Evolutionary conservation across 495 filamentous ascomycete genomes (phyloP).

Genomic region (Lasiosphaeria miniovina): DNA sequence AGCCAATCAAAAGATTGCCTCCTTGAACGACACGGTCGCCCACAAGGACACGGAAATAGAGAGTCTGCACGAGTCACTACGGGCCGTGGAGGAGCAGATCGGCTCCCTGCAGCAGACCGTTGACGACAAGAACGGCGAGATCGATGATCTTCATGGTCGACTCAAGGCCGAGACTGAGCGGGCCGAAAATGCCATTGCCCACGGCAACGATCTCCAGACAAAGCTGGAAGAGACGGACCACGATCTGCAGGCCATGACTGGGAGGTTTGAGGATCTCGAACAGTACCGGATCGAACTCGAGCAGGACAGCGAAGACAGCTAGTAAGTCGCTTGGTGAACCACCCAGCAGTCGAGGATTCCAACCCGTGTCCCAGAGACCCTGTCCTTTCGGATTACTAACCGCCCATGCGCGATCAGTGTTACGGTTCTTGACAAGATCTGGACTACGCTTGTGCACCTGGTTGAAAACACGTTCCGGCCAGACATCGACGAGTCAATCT

Average conservation of each 20-base stretch:
- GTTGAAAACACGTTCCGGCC: conserved; percentile 36
- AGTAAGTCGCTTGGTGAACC: conserved; percentile 19
- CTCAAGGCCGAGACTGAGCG: conserved; percentile 25
- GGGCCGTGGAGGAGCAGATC: conserved; percentile 29
- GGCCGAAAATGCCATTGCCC: conserved; percentile 28
- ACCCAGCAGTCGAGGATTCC: not conserved
- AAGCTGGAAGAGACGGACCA: conserved; percentile 27
- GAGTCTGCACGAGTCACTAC: conserved; percentile 27
- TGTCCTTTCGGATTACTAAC: not conserved
- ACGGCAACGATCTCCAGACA: conserved; percentile 27
- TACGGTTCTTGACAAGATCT: conserved; percentile 37
- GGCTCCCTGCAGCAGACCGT: conserved; percentile 28
- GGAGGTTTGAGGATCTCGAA: conserved; percentile 27
- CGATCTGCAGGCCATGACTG: conserved; percentile 20
- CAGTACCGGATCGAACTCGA: conserved; percentile 30
- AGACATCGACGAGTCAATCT: conserved; percentile 32
- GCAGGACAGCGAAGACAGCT: conserved; percentile 29
- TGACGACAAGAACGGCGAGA: conserved; percentile 29
- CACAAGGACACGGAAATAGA: conserved; percentile 29
- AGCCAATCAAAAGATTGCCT: conserved; percentile 25
- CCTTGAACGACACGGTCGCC: conserved; percentile 21
- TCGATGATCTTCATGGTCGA: conserved; percentile 27
- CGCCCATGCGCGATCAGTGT: conserved; percentile 17
- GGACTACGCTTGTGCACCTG: conserved; percentile 36
- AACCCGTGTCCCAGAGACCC: too few species aligned